Evolutionary conservation across 805 yeast genomes (phyloP), one percentile per base, ranked within the genome.

Genomic region (Wickerhamomyces silvicola): DNA sequence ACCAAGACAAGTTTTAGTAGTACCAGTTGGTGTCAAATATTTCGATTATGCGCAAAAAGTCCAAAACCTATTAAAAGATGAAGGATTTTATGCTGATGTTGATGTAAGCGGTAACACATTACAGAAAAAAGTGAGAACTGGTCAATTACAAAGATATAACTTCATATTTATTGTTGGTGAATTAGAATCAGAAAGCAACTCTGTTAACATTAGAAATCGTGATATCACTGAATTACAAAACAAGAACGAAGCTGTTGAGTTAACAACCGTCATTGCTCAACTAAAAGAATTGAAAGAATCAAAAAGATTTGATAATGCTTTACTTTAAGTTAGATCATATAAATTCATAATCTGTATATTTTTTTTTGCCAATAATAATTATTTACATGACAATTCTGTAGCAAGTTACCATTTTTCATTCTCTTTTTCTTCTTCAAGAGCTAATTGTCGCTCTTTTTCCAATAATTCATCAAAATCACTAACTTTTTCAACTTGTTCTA

Each of bases 91-190:
- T 54, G 92, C 95, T 25, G 99, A 92, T 56, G 94, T 76, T 37
- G 99, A 92, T 58, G 63, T 86, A 38, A 72, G 88, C 31, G 97
- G 96, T 66, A 90, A 92, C 73, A 92, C 99, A 35, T 72, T 92
- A 62, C 95, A 84, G 62, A 92, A 92, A 90, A 92, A 92, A 80
- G 87, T 92, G 40, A 86, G 98, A 75, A 83, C 75, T 49, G 98
- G 97, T 53, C 97, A 92, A 72, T 56, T 90, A 56, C 78, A 81
- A 66, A 87, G 83, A 63, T 92, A 87, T 69, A 92, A 92, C 72
- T 92, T 87, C 66, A 83, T 90, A 55, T 87, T 90, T 62, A 83
- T 87, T 59, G 98, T 92, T 45, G 99, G 99, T 62, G 96, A 84
- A 58, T 87, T 85, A 54, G 99, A 92, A 68, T 74, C 81, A 69